Evolutionary conservation across 345 rosid species (phyloP), one percentile per base, ranked within the genome.

Genomic region (Theobroma cacao): DNA sequence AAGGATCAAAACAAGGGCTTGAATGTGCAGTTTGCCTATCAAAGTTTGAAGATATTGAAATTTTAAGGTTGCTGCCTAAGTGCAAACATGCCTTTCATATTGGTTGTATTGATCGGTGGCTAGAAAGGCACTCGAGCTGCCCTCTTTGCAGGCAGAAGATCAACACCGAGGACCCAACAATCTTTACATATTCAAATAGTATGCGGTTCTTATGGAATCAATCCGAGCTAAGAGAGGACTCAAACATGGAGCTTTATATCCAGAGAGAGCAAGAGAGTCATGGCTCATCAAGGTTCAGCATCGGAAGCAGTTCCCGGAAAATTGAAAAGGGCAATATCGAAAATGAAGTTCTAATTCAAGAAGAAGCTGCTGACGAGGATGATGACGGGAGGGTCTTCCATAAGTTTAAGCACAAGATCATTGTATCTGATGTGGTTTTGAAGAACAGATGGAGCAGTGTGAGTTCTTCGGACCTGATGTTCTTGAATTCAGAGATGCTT

Each of bases 1-100:
- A 74, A 80, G 99, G 99, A 30, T 86, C 91, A 0, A 91, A 87
- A 53, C 87, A 86, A 28, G 99, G 98, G 36, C 93, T 95, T 7
- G 98, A 95, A 78, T 95, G 99, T 64, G 84, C 91, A 0, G 99
- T 95, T 38, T 95, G 98, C 79, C 65, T 95, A 24, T 92, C 98
- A 2, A 91, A 83, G 86, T 95, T 93, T 76, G 99, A 93, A 76
- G 95, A 91, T 14, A 70, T 85, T 1, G 99, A 95, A 79, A 84
- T 93, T 59, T 88, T 95, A 3, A 72, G 97, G 76, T 59, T 95
- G 78, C 78, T 95, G 78, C 99, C 99, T 2, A 86, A 87, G 56
- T 93, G 99, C 83, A 84, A 90, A 55, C 99, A 95, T 77, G 99
- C 95, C 22, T 95, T 95, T 60, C 97, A 95, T 78, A 86, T 93